A percentile compares a stretch with the other conserved stretches of the same genome.
Conservation (phyloP, 345 rosid genomes). For the Hibiscus syriacus region DNA sequence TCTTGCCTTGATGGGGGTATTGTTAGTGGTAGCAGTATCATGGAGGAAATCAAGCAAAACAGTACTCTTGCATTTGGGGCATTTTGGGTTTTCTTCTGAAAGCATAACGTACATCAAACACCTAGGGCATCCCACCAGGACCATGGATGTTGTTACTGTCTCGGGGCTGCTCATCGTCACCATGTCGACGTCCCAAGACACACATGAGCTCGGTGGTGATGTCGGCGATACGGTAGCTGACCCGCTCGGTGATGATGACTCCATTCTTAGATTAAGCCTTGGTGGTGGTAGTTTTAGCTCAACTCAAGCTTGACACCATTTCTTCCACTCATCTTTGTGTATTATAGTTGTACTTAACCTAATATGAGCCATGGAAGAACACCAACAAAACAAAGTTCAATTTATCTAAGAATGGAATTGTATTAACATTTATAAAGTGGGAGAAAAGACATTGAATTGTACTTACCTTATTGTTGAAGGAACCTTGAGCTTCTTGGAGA, state of each 20-base stretch:
- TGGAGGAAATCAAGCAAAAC: not conserved
- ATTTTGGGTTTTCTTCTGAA: not conserved
- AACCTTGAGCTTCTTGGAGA: slow-evolving; percentile 1
- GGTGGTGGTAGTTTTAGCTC: not conserved
- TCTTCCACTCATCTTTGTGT: not conserved
- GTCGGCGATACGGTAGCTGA: not conserved
- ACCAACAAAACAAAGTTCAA: not conserved
- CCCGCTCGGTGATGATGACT: not conserved
- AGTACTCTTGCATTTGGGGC: not conserved
- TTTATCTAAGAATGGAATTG: not conserved
- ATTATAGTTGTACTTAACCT: not conserved
- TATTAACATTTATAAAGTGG: too few relatives aligned
- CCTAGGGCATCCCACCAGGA: not conserved
- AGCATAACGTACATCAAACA: not conserved
- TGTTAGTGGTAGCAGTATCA: not conserved
- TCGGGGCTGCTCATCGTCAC: not conserved
- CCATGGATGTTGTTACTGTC: not conserved
- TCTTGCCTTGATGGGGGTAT: not conserved
- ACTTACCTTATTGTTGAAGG: slow-evolving; percentile 16
- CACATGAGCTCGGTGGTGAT: not conserved
- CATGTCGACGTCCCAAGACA: not conserved
- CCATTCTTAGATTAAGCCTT: not conserved
- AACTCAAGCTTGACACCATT: not conserved
- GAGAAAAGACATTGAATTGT: not conserved
- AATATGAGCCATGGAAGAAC: not conserved